Base-by-base conservation (phyloP, 2,329 filamentous ascomycete species). In the Alternaria alternata region DNA sequence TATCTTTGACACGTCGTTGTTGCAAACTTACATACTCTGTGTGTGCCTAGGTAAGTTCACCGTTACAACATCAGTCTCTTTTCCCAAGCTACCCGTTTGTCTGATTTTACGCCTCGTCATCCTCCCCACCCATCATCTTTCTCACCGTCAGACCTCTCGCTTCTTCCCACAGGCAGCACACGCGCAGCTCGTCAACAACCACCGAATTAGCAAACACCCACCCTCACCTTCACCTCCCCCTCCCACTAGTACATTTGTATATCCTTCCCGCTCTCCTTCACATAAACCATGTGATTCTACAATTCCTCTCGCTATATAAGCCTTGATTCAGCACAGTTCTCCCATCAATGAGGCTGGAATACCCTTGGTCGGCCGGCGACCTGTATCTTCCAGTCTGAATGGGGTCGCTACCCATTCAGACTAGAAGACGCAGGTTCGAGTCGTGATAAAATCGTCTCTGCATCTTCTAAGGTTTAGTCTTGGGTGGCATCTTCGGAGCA, bases 161-260 rank as follows among this genome's bases (percentile, higher is more conserved):
- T 48, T 48, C 46, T 48, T 48, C 46, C 12, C 18, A 34, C 30
- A 48, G 18, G 18, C 28, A 30, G 34, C 44, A 20, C 30, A 36
- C 46, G 18, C 46, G 34, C 46, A 48, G 30, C 30, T 14, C 12
- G 2, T 16, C 18, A 18, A 16, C 14, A 48, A 32, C 18, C 30
- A 48, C 12, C 30, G 36, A 48, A 48, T 24, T 36, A 36, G 46
- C 46, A 34, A 48, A 48, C 18, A n/a, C 12, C 30, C 18, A 48
- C 30, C 20, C 30, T 48, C 46, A 48, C 46, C 14, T 48, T 48
- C 46, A 48, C 46, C 30, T 48, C 46, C 11, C 20, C 46, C 30
- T 22, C 46, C 20, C 14, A 22, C 11, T 18, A 8, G 18, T 48
- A 28, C 44, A 48, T 11, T 30, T 30, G 34, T 20, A 18, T 14